Evolutionary conservation across 2,329 filamentous ascomycete genomes (phyloP).

Genomic region (Purpureocillium lavendulum): DNA sequence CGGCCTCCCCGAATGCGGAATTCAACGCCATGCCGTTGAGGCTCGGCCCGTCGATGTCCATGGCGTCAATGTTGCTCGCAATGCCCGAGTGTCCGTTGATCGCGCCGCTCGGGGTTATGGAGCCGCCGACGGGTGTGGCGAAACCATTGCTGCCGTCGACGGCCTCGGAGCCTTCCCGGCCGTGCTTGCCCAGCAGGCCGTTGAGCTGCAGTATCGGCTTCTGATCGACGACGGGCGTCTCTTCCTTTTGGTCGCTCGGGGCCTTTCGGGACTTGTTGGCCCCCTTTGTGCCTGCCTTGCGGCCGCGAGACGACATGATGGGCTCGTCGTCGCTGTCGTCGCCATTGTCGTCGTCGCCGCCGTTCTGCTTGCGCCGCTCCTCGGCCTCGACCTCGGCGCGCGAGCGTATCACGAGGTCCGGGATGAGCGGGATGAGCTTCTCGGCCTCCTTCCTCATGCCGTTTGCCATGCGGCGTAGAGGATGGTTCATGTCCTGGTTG

Average conservation of each 20-base stretch:
- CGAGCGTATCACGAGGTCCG: conserved; percentile 82
- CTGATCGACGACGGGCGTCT: conserved; percentile 66
- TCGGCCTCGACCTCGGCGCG: conserved; percentile 91
- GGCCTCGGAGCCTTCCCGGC: conserved; percentile 66
- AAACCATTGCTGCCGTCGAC: conserved; percentile 80
- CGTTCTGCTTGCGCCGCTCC: conserved; percentile 75
- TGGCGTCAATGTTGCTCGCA: conserved; percentile 70
- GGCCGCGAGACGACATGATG: conserved; percentile 93
- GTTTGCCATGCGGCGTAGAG: conserved; percentile 83
- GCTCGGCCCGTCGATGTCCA: conserved; percentile 77
- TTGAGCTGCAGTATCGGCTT: conserved; percentile 66
- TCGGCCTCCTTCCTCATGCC: conserved; percentile 97
- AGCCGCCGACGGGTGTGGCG: conserved; percentile 67
- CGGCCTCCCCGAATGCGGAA: conserved; percentile 55
- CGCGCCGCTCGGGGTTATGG: conserved; percentile 62
- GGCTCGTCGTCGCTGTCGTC: conserved; percentile 96
- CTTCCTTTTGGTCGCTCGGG: conserved; percentile 64
- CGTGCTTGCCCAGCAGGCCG: conserved; percentile 48
- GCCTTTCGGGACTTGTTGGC: conserved; percentile 71
- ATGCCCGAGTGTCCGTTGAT: conserved; percentile 58
- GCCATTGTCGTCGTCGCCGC: conserved; percentile 70
- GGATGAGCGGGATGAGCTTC: conserved; percentile 90
- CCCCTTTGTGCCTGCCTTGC: conserved; percentile 72
- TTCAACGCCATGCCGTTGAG: conserved; percentile 57
- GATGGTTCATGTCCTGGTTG: conserved; percentile 83